Conservation (phyloP, 192 early-diverging fungal genomes). For the Backusella tuberculispora region DNA sequence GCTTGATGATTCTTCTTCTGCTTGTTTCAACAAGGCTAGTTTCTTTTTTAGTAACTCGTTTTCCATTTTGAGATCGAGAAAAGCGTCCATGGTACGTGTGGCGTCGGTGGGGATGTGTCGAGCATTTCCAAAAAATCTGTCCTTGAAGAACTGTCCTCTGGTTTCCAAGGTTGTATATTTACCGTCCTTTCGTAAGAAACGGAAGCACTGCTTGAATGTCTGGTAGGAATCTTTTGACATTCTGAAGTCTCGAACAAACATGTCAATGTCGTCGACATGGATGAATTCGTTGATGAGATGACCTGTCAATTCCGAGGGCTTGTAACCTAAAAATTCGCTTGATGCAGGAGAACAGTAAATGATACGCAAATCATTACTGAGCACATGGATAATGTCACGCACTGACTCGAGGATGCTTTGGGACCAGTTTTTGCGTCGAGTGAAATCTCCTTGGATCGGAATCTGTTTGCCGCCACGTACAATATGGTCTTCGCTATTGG, state of each 20-base stretch:
- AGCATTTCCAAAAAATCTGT: conserved; percentile 40
- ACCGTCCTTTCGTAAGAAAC: conserved; percentile 38
- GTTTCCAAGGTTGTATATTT: conserved; percentile 38
- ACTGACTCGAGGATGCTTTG: conserved; percentile 38
- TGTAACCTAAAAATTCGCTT: conserved; percentile 38
- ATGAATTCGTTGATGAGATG: conserved; percentile 39
- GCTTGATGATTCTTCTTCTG: not conserved
- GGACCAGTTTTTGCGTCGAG: conserved; percentile 44
- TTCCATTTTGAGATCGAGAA: conserved; percentile 46
- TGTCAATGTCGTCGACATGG: conserved; percentile 41
- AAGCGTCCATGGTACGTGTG: conserved; percentile 29
- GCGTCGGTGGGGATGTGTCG: conserved; percentile 33
- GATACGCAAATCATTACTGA: conserved; percentile 30
- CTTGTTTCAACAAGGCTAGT: conserved; percentile 4
- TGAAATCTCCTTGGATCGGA: conserved; percentile 30
- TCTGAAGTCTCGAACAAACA: conserved; percentile 38
- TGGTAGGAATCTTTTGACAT: conserved; percentile 5
- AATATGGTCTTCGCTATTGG: not conserved
- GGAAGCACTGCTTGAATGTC: conserved; percentile 31
- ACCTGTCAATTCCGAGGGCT: conserved; percentile 32
- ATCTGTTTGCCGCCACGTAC: not conserved
- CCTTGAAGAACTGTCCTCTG: conserved; percentile 31
- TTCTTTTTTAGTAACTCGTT: conserved; percentile 39
- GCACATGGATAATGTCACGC: conserved; percentile 39
- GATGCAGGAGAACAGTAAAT: conserved; percentile 42